These are phyloP conservation scores for Acidiella bohemica DNA, from an alignment of 495 filamentous ascomycete genomes.

Conservation along the genomic window DNA sequence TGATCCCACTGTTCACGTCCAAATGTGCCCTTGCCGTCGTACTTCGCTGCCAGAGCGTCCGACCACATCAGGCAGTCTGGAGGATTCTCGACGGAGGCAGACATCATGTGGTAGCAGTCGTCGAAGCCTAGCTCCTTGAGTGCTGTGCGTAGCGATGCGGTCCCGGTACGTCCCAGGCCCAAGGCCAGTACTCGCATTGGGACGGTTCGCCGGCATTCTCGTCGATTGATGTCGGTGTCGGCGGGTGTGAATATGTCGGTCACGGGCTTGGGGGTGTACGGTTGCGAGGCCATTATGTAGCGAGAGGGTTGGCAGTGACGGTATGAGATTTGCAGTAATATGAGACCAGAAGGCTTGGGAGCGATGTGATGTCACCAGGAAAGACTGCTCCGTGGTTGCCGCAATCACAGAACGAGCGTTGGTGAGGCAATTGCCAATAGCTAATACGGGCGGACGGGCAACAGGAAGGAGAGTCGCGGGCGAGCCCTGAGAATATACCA, in stretches of 20 bases:
- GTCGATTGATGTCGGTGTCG: slow-evolving; percentile 49
- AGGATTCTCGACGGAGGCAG: slow-evolving; percentile 46
- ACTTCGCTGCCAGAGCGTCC: slow-evolving; percentile 52
- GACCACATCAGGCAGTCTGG: slow-evolving; percentile 49
- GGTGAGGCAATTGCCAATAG: too few species aligned
- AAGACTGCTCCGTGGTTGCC: too few species aligned
- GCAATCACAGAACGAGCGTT: too few species aligned
- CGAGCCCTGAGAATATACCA: too few species aligned
- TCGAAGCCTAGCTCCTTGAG: slow-evolving; percentile 46
- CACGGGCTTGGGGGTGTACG: slow-evolving; percentile 26
- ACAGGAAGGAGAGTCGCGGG: too few species aligned
- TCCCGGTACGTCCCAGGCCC: slow-evolving; percentile 52
- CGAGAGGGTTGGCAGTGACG: too few species aligned
- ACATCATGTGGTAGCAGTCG: slow-evolving; percentile 57
- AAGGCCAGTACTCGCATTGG: slow-evolving; percentile 54
- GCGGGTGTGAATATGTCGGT: slow-evolving; percentile 35
- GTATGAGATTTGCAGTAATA: too few species aligned
- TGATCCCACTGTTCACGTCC: slow-evolving; percentile 53
- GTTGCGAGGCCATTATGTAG: slow-evolving; percentile 22
- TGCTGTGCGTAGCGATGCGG: slow-evolving; percentile 48
- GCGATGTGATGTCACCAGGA: too few species aligned
- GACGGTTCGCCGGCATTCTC: slow-evolving; percentile 48
- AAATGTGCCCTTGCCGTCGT: slow-evolving; percentile 46
- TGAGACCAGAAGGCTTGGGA: too few species aligned
- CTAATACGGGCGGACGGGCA: too few species aligned